These are phyloP conservation scores for Saccharomyces hybrid DNA, from an alignment of 1,139 yeast genomes.

Conservation along the genomic window DNA sequence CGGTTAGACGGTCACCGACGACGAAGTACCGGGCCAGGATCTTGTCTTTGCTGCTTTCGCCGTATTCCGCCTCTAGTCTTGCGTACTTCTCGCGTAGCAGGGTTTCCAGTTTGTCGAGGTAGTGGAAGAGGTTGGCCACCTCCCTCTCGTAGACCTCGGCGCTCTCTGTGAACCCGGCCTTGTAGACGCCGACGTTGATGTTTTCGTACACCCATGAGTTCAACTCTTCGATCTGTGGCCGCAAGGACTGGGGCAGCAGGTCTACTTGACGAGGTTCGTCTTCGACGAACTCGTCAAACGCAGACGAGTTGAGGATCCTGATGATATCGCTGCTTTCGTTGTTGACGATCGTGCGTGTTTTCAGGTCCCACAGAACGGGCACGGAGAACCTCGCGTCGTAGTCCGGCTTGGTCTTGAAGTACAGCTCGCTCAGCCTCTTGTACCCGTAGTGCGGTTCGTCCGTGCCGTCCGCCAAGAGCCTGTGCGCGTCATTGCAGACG, in stretches of 20 bases:
- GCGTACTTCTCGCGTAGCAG: conserved; percentile 45
- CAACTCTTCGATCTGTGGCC: conserved; percentile 58
- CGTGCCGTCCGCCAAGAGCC: conserved; percentile 35
- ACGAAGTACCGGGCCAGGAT: conserved; percentile 26
- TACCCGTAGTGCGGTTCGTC: conserved; percentile 60
- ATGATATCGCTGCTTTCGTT: conserved; percentile 87
- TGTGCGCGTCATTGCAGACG: conserved; percentile 17
- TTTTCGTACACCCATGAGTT: conserved; percentile 80
- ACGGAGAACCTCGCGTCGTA: conserved; percentile 82
- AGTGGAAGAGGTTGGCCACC: conserved; percentile 55
- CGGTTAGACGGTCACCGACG: conserved; percentile 67
- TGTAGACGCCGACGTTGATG: conserved; percentile 91
- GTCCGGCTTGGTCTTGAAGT: conserved; percentile 65
- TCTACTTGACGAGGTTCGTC: conserved; percentile 26
- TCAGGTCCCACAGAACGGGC: conserved; percentile 87
- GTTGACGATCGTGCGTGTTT: conserved; percentile 72
- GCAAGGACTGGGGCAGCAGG: conserved; percentile 53
- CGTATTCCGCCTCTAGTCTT: conserved; percentile 31
- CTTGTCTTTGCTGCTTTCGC: conserved; percentile 4
- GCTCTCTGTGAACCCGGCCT: conserved; percentile 79
- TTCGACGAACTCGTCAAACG: conserved; percentile 47
- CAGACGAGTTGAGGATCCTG: conserved; percentile 64
- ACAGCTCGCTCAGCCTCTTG: conserved; percentile 58
- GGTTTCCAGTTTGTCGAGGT: conserved; percentile 68
- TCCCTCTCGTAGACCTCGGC: conserved; percentile 67